A percentile compares a stretch with the other conserved stretches of the same genome.
phyloP scores from a whole-genome alignment of 306 rosid species.

The Rosa lucieae region DNA sequence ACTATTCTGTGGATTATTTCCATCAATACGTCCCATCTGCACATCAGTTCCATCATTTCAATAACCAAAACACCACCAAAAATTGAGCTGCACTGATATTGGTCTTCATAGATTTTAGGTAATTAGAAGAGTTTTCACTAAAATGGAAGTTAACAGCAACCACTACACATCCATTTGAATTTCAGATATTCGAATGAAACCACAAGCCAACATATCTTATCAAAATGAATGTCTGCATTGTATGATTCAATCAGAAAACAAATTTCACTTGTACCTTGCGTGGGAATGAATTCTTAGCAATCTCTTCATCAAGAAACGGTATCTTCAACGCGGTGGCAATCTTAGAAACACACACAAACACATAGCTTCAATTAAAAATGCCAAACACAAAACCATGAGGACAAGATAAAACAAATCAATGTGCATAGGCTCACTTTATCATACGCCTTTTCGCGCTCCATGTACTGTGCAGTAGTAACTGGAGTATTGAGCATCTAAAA shows the following conservation, averaged over 20 bases:
- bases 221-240: background rate
- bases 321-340: conserved; percentile 76
- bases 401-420: conserved; percentile 10
- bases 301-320: conserved; percentile 85
- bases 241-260: conserved; percentile 19
- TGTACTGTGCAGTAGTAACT: conserved; percentile 64
- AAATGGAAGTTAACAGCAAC: background rate
- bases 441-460: conserved; percentile 88
- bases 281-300: conserved; percentile 67
- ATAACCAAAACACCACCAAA: conserved; percentile 8
- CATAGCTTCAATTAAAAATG: background rate
- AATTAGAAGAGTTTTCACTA: background rate
- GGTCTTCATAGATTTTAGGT: background rate
- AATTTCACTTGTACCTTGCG: conserved; percentile 59
- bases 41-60: conserved; percentile 27
- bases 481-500: conserved; percentile 74
- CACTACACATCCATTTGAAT: background rate
- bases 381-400: background rate
- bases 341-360: conserved; percentile 31
- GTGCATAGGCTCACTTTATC: conserved; percentile 60
- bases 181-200: background rate
- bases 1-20: conserved; percentile 55
- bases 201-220: background rate
- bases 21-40: conserved; percentile 97
- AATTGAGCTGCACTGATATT: background rate